A percentile compares a stretch with the other conserved stretches of the same genome.
Conservation (phyloP, 2,329 filamentous ascomycete species). For the Colletotrichum sublineola region DNA sequence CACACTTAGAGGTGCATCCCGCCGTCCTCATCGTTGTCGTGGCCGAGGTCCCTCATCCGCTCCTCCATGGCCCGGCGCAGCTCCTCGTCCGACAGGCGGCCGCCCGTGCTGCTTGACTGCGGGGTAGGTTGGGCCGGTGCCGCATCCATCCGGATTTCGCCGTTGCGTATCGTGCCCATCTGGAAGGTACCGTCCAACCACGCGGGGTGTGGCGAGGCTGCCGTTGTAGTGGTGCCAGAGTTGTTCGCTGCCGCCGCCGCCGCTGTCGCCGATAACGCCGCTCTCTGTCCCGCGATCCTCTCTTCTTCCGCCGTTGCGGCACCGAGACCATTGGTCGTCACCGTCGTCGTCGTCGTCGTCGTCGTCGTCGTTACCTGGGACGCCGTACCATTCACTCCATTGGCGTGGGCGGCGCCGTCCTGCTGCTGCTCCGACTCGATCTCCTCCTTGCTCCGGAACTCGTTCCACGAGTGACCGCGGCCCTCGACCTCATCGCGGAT, state of each 20-base stretch:
- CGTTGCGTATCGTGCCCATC: conserved; percentile 68
- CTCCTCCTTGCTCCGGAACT: conserved; percentile 66
- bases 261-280: conserved; percentile 3
- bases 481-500: conserved; percentile 74
- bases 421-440: conserved; percentile 50
- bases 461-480: conserved; percentile 68
- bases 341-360: conserved; percentile 7
- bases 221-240: not conserved
- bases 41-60: conserved; percentile 62
- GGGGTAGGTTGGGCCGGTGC: conserved; percentile 1
- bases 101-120: conserved; percentile 50
- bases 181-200: conserved; percentile 76
- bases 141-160: conserved; percentile 61
- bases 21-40: conserved; percentile 61
- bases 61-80: conserved; percentile 68
- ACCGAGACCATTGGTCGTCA: conserved; percentile 42
- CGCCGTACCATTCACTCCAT: conserved; percentile 2
- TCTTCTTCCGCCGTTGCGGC: conserved; percentile 37
- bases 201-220: conserved; percentile 54
- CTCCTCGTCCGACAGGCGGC: conserved; percentile 70
- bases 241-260: conserved; percentile 20
- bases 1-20: conserved; percentile 72
- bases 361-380: conserved; percentile 35
- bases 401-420: not conserved
- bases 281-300: conserved; percentile 33